Base-by-base conservation (phyloP, 2,329 filamentous ascomycete genomes). In the Beauveria brongniartii region DNA sequence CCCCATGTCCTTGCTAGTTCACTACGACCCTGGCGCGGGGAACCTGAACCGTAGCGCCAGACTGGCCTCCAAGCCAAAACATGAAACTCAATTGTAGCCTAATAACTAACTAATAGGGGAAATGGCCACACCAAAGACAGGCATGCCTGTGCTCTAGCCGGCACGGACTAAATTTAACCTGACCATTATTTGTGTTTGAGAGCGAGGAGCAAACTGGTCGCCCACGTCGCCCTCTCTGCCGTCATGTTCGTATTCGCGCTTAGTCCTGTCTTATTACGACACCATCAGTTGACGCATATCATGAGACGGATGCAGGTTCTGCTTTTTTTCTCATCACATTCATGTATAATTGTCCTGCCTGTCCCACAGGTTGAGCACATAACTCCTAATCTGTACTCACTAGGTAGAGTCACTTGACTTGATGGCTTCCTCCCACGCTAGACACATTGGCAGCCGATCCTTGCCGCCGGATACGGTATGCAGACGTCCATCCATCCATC, bases 21-120 rank as follows among this genome's bases (percentile, higher is more conserved):
- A 18, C 24, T 22, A 44, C 41, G 41, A 53, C 57, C 37, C 57
- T 34, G 40, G 7, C 57, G 57, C 57, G 57, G 57, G 57, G 57
- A 59, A 54, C 40, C 37, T 20, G n/a, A 59, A 51, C 57, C 57
- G 57, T 47, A 51, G 48, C 57, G 57, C 57, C 53, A 59, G 28
- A 28, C 20, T 22, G 16, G 57, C 48, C 41, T 59, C 20, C 55
- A 26, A 46, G 47, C 46, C 37, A 44, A 26, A 24, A 24, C 37
- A 37, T 18, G 34, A 37, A 37, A 37, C 34, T 5, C 34, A 12
- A 37, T 37, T 34, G 30, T 37, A 34, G 24, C 24, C 1, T 24
- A 10, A 10, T 28, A 9, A 10, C 30, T 34, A 37, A 37, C 10
- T 24, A 40, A 56, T n/a, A 52, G 47, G 55, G 55, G 47, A 37